These are phyloP conservation scores for Smallanthus sonchifolius DNA, from an alignment of 129 eudicot genomes.

Conservation along the genomic window DNA sequence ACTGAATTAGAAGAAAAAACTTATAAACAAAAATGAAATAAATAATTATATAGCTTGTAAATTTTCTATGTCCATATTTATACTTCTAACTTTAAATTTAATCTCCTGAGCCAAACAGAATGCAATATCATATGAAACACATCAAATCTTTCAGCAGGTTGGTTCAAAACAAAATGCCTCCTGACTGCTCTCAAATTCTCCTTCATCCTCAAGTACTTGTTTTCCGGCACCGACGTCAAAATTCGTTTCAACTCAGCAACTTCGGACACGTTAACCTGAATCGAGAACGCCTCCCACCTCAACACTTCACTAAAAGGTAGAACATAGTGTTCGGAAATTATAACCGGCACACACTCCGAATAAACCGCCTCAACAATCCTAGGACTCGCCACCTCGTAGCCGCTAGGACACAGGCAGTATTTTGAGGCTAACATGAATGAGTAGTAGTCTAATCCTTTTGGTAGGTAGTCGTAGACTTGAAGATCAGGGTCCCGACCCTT, in stretches of 20 bases:
- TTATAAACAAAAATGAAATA: background rate
- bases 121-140: slow-evolving; percentile 86
- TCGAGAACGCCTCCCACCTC: slow-evolving; percentile 79
- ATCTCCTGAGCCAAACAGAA: slow-evolving; percentile 91
- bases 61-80: background rate
- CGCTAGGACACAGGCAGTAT: slow-evolving; percentile 91
- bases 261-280: slow-evolving; percentile 48
- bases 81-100: slow-evolving; percentile 41
- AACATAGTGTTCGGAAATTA: slow-evolving; percentile 66
- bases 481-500: slow-evolving; percentile 51
- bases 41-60: background rate
- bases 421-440: slow-evolving; percentile 56
- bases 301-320: slow-evolving; percentile 84
- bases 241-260: slow-evolving; percentile 57
- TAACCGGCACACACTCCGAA: slow-evolving; percentile 79
- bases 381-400: slow-evolving; percentile 94
- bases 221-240: slow-evolving; percentile 45
- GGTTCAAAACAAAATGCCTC: slow-evolving; percentile 67
- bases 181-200: slow-evolving; percentile 67
- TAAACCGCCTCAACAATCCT: slow-evolving; percentile 84
- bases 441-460: slow-evolving; percentile 54
- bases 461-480: slow-evolving; percentile 71
- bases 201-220: slow-evolving; percentile 50
- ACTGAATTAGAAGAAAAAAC: background rate
- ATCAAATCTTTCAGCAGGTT: slow-evolving; percentile 76